Base-by-base conservation (phyloP, 1,284 basidiomycete genomes). In the Taiwanofungus camphoratus region DNA sequence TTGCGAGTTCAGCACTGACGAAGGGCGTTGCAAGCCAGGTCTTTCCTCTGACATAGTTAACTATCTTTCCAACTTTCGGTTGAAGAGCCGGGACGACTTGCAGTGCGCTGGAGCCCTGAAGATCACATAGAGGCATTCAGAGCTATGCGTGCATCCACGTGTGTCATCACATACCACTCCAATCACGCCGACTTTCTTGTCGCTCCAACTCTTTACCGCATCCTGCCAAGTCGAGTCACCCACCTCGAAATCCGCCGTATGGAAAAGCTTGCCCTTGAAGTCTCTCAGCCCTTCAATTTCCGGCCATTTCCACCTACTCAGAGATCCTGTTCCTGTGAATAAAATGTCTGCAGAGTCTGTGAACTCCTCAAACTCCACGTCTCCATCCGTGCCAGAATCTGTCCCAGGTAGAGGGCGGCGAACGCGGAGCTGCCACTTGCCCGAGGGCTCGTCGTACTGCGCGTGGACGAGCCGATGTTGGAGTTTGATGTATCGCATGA, bases 71-170 rank as follows among this genome's bases (percentile, higher is more conserved):
- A 5, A 79, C 77, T 44, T 65, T 67, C 2, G 73, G 68, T 49
- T 79, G 78, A 5, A 83, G 58, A 2, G 76, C 68, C 0, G 79
- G 68, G 0, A 82, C 73, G 11, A 82, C 71, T 52, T 84, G 81
- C 20, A 83, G 69, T 2, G 74, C 77, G 15, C 77, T 77, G 1
- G 79, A 80, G 1, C 80, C 79, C 78, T 79, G 41, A 12, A 16
- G 22, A 26, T 5, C 42, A 8, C 47, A 30, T 44, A n/a, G 19
- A 12, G 16, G 37, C 26, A 29, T n/a, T 2, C 31, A 7, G 12
- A 9, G 18, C 13, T n/a, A n/a, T n/a, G n/a, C n/a, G n/a, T 19
- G 5, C 13, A 26, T 18, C 22, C 7, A 6, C 12, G 7, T n/a
- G n/a, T n/a, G n/a, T n/a, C n/a, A 16, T 20, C 16, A 57, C 71